Percentiles rank a stretch among this genome's conserved stretches.
phyloP scores from a whole-genome alignment of 2,329 filamentous ascomycete species.

The Aureobasidium mangrovei region DNA sequence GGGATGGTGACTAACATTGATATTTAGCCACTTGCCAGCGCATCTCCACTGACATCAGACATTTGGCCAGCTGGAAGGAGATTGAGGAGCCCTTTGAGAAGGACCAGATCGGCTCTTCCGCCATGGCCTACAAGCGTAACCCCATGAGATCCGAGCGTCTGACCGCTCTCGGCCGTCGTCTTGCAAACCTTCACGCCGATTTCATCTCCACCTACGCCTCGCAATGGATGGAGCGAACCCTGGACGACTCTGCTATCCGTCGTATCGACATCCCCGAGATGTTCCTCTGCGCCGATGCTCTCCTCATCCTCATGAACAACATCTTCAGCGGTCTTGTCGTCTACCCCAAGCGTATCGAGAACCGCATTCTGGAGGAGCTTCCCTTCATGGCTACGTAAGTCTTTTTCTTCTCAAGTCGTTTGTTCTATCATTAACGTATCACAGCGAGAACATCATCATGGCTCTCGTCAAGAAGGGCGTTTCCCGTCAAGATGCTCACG shows the following conservation, averaged over 20 bases:
- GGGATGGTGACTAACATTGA: no score
- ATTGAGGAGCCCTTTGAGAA: conserved; percentile 77
- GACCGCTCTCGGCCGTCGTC: conserved; percentile 46
- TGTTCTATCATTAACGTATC: neutral
- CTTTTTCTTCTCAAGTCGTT: neutral
- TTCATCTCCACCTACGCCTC: conserved; percentile 58
- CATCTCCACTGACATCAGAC: conserved; percentile 66
- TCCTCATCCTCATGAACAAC: conserved; percentile 46
- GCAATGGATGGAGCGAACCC: conserved; percentile 70
- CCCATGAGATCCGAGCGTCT: conserved; percentile 53
- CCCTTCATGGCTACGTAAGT: conserved; percentile 68
- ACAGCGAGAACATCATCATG: conserved; percentile 61
- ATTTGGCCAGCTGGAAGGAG: conserved; percentile 69
- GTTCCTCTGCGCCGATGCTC: conserved; percentile 42
- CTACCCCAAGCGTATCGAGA: conserved; percentile 64
- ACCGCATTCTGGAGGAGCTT: conserved; percentile 63
- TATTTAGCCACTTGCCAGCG: conserved; percentile 57
- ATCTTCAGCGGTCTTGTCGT: conserved; percentile 67
- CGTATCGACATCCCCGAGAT: conserved; percentile 43
- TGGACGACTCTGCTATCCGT: conserved; percentile 68
- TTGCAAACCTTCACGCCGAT: conserved; percentile 44
- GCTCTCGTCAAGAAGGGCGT: conserved; percentile 60
- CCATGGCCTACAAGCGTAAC: conserved; percentile 60
- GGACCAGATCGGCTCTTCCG: conserved; percentile 63
- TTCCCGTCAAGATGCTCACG: conserved; percentile 74